Evolutionary conservation across 2,329 filamentous ascomycete species (phyloP), one percentile per base, ranked within the genome.

Genomic region (Venturia effusa): DNA sequence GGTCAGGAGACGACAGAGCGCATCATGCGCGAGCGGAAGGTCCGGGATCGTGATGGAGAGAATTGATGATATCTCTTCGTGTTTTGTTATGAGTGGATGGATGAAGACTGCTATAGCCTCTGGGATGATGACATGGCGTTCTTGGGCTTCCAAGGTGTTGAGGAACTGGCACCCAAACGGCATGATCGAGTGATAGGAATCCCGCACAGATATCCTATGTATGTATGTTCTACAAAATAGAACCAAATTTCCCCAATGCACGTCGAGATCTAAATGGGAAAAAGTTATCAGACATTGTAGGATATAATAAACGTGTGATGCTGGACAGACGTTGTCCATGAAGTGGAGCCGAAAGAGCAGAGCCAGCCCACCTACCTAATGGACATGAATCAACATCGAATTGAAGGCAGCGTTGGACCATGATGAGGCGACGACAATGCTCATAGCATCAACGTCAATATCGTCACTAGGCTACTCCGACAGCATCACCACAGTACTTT

Each of bases 1-100:
- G 43, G 62, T 45, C 30, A 34, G 5, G 62, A 64, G 62, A 64
- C 62, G 27, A 60, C 43, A 32, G 62, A 64, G 62, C 32, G 62
- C 27, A 32, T 64, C n/a, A 64, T 64, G 62, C 34, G 62, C 32
- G 54, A 64, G 43, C 19, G 62, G n/a, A 37, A 39, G 45, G 61
- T 37, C 27, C 45, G 61, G 24, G 61, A 34, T 32, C 40, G 51
- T 22, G 51, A 57, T 34, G 51, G 15, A n/a, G 51, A 34, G 27
- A 57, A 34, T 22, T 57, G 19, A 32, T 57, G 30, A 11, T 8
- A 3, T 32, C 27, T 19, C 27, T 57, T 19, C 15, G n/a, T 34
- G 17, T 57, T 32, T 57, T 57, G 27, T 57, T 6, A 57, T 11
- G 27, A 57, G 19, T 57, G 30, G 17, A 57, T 57, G 30, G n/a